phyloP scores from a whole-genome alignment of 2,329 filamentous ascomycete species.

The Cercospora zeina region DNA sequence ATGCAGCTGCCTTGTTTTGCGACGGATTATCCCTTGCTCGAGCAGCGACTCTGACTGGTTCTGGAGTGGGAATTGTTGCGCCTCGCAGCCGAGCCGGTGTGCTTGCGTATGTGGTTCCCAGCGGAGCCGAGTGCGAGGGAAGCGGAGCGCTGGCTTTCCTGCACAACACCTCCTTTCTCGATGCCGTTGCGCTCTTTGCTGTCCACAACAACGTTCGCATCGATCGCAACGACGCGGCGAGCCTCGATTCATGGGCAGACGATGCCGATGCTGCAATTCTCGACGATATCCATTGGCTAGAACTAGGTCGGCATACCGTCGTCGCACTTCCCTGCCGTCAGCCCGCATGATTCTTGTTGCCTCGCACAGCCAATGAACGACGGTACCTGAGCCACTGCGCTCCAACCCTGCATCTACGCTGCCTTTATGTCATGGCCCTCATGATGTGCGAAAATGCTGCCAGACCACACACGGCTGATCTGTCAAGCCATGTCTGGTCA shows the following conservation, averaged over 20 bases:
- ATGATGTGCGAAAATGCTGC: conserved; percentile 9
- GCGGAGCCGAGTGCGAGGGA: conserved; percentile 8
- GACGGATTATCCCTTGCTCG: neutral
- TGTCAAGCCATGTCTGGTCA: conserved; percentile 9
- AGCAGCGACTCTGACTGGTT: neutral
- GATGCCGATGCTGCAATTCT: neutral
- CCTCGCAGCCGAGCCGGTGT: conserved; percentile 1
- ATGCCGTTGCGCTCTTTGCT: neutral
- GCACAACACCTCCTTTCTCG: neutral
- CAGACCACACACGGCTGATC: conserved; percentile 7
- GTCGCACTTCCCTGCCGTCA: conserved; percentile 17
- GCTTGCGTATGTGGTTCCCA: neutral
- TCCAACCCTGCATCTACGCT: conserved; percentile 10
- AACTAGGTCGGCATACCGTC: conserved; percentile 5
- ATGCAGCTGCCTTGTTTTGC: conserved; percentile 13
- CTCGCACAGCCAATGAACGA: conserved; percentile 22
- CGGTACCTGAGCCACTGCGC: conserved; percentile 19
- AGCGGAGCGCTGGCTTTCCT: conserved; percentile 7
- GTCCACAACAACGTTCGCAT: neutral
- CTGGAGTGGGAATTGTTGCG: neutral
- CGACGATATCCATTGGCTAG: neutral
- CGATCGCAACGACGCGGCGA: neutral
- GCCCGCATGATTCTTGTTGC: conserved; percentile 19
- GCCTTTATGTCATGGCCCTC: conserved; percentile 13
- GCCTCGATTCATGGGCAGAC: too few relatives aligned